These are phyloP conservation scores for Toxoplasma gondii DNA, from an alignment of 169 alveolate species.

Conservation along the genomic window DNA sequence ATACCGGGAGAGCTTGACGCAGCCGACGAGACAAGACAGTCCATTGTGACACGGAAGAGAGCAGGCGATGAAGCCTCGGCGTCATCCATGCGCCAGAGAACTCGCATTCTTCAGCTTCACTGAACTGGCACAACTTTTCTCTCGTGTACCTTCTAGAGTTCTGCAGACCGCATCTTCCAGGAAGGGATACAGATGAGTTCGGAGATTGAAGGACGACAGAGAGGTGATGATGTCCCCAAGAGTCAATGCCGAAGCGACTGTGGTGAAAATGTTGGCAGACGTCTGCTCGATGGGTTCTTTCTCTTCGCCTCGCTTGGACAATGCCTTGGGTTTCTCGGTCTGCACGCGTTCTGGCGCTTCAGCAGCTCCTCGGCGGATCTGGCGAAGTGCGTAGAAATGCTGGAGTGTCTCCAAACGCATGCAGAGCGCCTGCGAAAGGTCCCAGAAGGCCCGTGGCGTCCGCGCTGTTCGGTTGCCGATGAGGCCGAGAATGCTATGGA, in stretches of 20 bases:
- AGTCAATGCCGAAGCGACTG: neutral
- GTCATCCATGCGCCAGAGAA: no score
- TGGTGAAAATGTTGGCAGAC: neutral
- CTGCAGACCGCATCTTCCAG: conserved; percentile 4
- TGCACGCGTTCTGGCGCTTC: neutral
- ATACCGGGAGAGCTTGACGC: neutral
- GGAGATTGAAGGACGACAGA: neutral
- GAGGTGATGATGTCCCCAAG: neutral
- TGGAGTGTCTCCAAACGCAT: conserved; percentile 10
- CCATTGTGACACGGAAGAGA: neutral
- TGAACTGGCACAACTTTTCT: neutral
- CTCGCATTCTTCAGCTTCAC: neutral
- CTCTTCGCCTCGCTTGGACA: neutral
- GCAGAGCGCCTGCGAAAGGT: conserved; percentile 14
- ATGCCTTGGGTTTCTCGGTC: neutral
- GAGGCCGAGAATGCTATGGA: conserved; percentile 14
- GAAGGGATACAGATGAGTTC: neutral
- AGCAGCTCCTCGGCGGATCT: no score
- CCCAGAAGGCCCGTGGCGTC: neutral
- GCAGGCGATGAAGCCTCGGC: neutral
- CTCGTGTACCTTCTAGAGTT: neutral
- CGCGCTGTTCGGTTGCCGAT: conserved; percentile 23
- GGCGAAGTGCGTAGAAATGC: neutral
- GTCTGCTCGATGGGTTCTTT: neutral
- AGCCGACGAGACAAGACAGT: no score